Evolutionary conservation across 768 basidiomycete genomes (phyloP).

Genomic region (Tulasnella sp.): DNA sequence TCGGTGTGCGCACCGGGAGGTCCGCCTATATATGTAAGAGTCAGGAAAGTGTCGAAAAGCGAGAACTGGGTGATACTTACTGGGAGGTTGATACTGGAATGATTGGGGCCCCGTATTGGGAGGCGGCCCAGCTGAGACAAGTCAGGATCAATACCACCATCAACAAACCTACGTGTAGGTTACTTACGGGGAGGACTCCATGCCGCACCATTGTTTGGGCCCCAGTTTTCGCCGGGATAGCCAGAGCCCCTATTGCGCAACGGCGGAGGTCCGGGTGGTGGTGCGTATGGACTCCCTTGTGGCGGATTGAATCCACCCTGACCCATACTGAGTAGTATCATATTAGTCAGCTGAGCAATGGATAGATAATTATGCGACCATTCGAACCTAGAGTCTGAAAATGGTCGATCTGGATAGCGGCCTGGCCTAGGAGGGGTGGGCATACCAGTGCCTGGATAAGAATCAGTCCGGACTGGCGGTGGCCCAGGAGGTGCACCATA

Average conservation of each 20-base stretch:
- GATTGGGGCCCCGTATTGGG: background rate
- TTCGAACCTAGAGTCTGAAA: no score
- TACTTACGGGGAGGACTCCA: background rate
- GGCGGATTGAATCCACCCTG: no score
- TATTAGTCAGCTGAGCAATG: no score
- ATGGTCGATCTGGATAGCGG: no score
- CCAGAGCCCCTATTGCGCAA: background rate
- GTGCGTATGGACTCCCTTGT: background rate
- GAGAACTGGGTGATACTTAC: background rate
- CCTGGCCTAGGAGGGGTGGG: no score
- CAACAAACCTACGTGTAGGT: background rate
- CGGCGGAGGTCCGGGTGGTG: background rate
- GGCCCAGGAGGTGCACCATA: no score
- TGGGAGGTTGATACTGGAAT: constrained; percentile 3
- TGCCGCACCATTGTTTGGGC: background rate
- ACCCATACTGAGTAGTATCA: no score
- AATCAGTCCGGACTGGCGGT: no score
- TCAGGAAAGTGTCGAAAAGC: background rate
- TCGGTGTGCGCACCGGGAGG: background rate
- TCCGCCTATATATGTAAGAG: background rate
- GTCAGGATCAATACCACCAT: no score
- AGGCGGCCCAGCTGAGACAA: background rate
- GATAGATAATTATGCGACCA: no score
- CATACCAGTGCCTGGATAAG: no score
- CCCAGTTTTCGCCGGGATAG: background rate